phyloP scores from a whole-genome alignment of 169 alveolate genomes.

The Plasmodium sp. region DNA sequence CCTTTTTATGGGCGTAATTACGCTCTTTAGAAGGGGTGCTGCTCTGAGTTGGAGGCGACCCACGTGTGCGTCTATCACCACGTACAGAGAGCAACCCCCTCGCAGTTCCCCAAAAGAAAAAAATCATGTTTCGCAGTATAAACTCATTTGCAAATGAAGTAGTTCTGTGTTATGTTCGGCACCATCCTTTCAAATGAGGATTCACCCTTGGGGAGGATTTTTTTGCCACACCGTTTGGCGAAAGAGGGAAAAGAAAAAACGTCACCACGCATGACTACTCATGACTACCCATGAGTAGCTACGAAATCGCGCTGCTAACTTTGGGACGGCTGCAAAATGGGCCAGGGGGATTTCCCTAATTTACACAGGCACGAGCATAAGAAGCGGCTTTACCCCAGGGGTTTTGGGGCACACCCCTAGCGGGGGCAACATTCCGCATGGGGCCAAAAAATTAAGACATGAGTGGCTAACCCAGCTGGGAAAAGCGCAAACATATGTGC shows the following conservation, averaged over 20 bases:
- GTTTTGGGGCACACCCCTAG: background rate
- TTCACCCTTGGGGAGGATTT: background rate
- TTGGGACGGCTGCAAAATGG: background rate
- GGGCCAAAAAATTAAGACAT: background rate
- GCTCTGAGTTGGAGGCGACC: background rate
- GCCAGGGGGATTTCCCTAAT: constrained; percentile 4
- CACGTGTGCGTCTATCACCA: background rate
- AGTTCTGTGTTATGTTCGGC: background rate
- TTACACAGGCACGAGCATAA: constrained; percentile 27
- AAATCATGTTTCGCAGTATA: background rate
- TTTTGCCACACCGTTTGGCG: background rate
- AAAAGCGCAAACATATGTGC: background rate
- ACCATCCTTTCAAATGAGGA: background rate
- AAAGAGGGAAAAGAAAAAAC: background rate
- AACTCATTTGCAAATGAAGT: background rate
- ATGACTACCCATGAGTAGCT: background rate
- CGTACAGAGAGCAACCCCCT: background rate
- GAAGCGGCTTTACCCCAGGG: background rate
- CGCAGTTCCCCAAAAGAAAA: background rate
- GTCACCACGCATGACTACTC: background rate
- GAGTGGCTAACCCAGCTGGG: background rate
- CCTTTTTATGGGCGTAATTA: background rate
- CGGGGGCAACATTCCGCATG: background rate
- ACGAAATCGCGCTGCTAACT: background rate
- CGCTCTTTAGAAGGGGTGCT: background rate